Conservation (phyloP, 164 flowering plant species). For the Brasenia schreberi region DNA sequence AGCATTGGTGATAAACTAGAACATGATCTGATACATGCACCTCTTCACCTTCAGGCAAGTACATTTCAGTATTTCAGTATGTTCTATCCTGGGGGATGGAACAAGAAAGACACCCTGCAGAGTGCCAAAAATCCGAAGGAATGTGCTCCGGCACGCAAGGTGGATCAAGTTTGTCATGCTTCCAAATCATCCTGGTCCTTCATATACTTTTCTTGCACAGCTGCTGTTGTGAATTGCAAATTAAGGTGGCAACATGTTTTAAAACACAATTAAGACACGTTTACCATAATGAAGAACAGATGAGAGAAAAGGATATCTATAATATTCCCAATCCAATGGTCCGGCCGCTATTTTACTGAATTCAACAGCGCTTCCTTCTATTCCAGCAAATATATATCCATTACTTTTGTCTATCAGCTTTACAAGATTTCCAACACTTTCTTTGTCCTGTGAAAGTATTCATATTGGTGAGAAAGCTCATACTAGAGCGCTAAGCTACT, state of each 20-base stretch:
- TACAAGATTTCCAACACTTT: conserved; percentile 82
- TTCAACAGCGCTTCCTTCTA: conserved; percentile 78
- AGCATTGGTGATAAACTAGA: too few species aligned
- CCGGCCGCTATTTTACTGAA: conserved; percentile 87
- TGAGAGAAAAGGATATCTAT: conserved; percentile 74
- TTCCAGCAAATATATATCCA: conserved; percentile 75
- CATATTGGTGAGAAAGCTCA: background rate
- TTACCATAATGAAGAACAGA: background rate
- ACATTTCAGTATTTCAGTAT: too few species aligned
- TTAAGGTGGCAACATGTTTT: conserved; percentile 43
- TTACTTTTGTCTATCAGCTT: conserved; percentile 82
- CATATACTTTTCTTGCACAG: conserved; percentile 96
- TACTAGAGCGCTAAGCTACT: background rate
- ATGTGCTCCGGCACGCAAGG: too few species aligned
- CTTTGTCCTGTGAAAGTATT: conserved; percentile 48
- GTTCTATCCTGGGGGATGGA: too few species aligned
- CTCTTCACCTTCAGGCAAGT: too few species aligned
- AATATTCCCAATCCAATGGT: conserved; percentile 83
- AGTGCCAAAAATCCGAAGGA: too few species aligned
- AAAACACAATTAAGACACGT: background rate
- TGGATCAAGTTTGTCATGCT: background rate
- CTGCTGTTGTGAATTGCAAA: conserved; percentile 49
- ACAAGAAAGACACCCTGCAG: too few species aligned
- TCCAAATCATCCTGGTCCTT: conserved; percentile 48
- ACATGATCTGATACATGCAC: too few species aligned